A percentile compares a stretch with the other conserved stretches of the same genome.
Evolutionary conservation across 2,329 filamentous ascomycete species (phyloP).

Genomic region (Mycocentrospora acerina): DNA sequence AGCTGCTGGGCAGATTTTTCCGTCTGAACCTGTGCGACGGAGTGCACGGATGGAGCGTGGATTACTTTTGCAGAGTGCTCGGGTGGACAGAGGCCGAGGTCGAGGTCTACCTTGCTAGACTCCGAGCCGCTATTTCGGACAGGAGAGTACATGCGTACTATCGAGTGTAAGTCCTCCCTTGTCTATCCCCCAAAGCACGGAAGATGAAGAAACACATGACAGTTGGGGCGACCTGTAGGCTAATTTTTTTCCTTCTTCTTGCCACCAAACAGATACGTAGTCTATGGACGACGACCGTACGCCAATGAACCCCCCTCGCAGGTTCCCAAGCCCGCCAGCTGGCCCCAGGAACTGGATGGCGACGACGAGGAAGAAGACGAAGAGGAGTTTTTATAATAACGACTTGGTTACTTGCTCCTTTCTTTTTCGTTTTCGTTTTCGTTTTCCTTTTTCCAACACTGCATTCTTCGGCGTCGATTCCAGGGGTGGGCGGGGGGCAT

Average conservation of each 20-base stretch:
- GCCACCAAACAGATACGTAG: slow-evolving; percentile 26
- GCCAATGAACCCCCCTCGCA: slow-evolving; percentile 16
- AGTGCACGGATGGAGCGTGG: slow-evolving; percentile 47
- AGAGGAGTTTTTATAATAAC: too few relatives aligned
- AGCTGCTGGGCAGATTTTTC: slow-evolving; percentile 53
- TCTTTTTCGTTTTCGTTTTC: too few relatives aligned
- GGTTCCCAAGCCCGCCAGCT: slow-evolving; percentile 19
- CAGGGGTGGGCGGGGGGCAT: too few relatives aligned
- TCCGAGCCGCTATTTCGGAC: slow-evolving; percentile 44
- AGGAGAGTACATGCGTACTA: slow-evolving; percentile 46
- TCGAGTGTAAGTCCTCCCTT: slow-evolving; percentile 39
- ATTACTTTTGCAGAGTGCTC: slow-evolving; percentile 46
- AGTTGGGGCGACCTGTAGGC: too few relatives aligned
- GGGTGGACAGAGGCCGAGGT: slow-evolving; percentile 49
- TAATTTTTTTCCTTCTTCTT: too few relatives aligned
- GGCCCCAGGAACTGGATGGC: slow-evolving; percentile 15
- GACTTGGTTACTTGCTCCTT: too few relatives aligned
- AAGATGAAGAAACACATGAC: too few relatives aligned
- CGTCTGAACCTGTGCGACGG: slow-evolving; percentile 50
- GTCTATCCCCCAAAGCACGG: too few relatives aligned
- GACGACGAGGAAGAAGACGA: slow-evolving; percentile 8
- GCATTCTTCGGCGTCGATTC: too few relatives aligned
- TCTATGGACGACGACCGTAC: slow-evolving; percentile 30
- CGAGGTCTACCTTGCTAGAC: slow-evolving; percentile 47
- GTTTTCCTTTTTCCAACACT: too few relatives aligned